phyloP scores from a whole-genome alignment of 2,329 filamentous ascomycete genomes.

The Nemania serpens region DNA sequence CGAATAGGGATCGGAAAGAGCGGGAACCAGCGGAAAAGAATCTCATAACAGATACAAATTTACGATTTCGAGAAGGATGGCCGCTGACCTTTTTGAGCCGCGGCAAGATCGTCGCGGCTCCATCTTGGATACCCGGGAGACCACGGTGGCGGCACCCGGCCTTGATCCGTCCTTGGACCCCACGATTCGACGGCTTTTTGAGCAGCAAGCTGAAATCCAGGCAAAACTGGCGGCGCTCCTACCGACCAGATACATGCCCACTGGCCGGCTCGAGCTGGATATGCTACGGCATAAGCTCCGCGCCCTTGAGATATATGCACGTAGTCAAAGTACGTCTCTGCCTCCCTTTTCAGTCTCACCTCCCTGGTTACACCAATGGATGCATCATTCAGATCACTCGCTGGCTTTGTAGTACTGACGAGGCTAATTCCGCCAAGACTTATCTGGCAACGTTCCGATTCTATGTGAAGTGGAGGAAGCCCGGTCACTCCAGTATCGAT shows the following conservation, averaged over 20 bases:
- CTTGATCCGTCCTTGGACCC: conserved; percentile 50
- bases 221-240: conserved; percentile 55
- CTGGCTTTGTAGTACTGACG: conserved; percentile 18
- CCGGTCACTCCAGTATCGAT: conserved; percentile 60
- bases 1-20: conserved; percentile 4
- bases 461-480: conserved; percentile 63
- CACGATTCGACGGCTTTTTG: conserved; percentile 52
- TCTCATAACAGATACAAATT: not conserved
- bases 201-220: conserved; percentile 59
- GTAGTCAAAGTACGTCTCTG: conserved; percentile 53
- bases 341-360: not conserved
- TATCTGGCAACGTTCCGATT: conserved; percentile 48
- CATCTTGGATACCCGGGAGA: conserved; percentile 38
- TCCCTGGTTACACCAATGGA: conserved; percentile 9
- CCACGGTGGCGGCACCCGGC: conserved; percentile 38
- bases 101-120: conserved; percentile 43
- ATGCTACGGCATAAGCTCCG: conserved; percentile 62
- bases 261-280: conserved; percentile 55
- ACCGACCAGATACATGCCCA: conserved; percentile 52
- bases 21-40: not conserved
- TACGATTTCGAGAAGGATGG: conserved; percentile 32
- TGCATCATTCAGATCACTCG: conserved; percentile 5
- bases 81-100: conserved; percentile 39
- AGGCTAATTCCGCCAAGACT: conserved; percentile 40
- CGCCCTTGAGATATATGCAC: conserved; percentile 53